Base-by-base conservation (phyloP, 768 basidiomycete genomes). In the Tylopilus felleus region DNA sequence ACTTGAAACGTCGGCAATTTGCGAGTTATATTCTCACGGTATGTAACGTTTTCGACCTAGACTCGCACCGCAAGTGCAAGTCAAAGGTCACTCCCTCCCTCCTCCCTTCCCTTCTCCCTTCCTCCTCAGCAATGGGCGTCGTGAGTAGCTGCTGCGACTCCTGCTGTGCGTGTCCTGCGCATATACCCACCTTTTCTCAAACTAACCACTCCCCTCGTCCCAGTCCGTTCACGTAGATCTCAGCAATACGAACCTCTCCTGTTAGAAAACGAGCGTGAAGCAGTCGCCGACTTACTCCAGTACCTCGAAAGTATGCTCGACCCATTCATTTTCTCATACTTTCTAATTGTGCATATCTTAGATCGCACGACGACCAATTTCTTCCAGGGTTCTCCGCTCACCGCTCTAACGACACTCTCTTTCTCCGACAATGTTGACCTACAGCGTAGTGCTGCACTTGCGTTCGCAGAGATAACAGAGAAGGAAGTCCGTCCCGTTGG, bases 381-480 rank as follows among this genome's bases (percentile, higher is more conserved):
- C 82, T 99, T 98, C 77, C 80, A 83, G 48, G 97, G 96, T 51
- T 84, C 86, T 17, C 96, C 97, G 19, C 85, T 99, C 54, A 80
- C 87, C 49, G 94, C 97, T 36, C 77, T 99, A 52, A 98, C 96
- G 13, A 98, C 93, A 47, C 88, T 99, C 58, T 96, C 94, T 22
- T 99, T 98, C 77, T 94, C 91, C 21, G 97, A 98, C 75, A 99
- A 99, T 74, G 96, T 99, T 61, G 97, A 98, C 75, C 80, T 99
- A 19, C 97, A 99, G 76, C 85, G 97, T 47, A 96, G 93, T 60
- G 97, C 97, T 2, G 97, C 97, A 5, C 82, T 99, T 41, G 97
- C 97, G 0, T 99, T 98, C 66, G 97, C 97, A 35, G 97, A 99
- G 73, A 99, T 99, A 56, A 99, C 97, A 22, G 97, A 99, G 77